Percentiles rank a stretch among this genome's conserved stretches.
Evolutionary conservation across 1,284 basidiomycete species (phyloP).

Genomic region (Cutaneotrichosporon spelunceum): DNA sequence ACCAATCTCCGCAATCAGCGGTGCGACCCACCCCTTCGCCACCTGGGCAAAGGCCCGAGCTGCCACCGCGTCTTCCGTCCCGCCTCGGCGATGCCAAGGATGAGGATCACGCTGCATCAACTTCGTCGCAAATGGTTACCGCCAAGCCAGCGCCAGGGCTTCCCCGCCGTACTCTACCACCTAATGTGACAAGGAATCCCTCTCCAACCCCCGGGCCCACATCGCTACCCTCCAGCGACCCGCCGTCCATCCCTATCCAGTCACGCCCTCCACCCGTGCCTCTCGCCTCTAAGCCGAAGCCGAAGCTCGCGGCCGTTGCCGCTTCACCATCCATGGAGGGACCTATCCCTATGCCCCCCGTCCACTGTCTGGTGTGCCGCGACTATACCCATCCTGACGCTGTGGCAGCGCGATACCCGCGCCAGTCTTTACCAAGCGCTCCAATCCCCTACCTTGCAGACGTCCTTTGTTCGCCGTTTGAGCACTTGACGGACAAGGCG

Average conservation of each 20-base stretch:
- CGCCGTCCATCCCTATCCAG: neutral
- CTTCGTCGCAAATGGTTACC: neutral
- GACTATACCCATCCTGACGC: slow-evolving; percentile 18
- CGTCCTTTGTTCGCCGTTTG: slow-evolving; percentile 16
- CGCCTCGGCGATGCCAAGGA: neutral
- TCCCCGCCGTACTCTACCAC: neutral
- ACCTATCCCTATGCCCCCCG: neutral
- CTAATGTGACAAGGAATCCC: neutral
- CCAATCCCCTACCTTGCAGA: slow-evolving; percentile 14
- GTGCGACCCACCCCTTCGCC: neutral
- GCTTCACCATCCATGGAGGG: neutral
- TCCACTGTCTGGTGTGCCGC: slow-evolving; percentile 17
- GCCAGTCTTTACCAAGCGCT: slow-evolving; percentile 3
- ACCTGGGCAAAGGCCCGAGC: neutral
- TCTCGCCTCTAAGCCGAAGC: slow-evolving; percentile 1
- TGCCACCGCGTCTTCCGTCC: neutral
- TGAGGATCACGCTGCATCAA: neutral
- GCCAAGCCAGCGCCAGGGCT: neutral
- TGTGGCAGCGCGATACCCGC: slow-evolving; percentile 14
- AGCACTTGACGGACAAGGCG: slow-evolving; percentile 16
- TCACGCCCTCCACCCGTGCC: slow-evolving; percentile 8
- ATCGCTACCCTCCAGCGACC: neutral
- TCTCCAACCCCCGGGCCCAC: neutral
- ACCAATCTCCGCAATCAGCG: neutral
- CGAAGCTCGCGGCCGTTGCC: neutral